A percentile compares a stretch with the other conserved stretches of the same genome.
phyloP scores from a whole-genome alignment of 2,329 filamentous ascomycete genomes.

The Verticillium isaacii region DNA sequence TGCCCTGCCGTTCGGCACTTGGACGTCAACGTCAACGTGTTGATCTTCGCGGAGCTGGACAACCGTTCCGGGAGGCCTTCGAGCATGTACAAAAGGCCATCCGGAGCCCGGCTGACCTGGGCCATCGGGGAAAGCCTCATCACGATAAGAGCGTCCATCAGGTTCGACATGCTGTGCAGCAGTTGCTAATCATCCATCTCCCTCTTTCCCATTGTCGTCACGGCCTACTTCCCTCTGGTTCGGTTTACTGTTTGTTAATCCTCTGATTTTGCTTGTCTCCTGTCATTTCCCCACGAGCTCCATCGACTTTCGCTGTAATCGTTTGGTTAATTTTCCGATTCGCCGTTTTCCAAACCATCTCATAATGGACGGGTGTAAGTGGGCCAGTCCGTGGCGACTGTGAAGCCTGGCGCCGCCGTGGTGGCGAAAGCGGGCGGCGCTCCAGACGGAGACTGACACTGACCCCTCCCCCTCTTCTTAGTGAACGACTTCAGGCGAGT shows the following conservation, averaged over 20 bases:
- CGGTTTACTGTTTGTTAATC: not conserved
- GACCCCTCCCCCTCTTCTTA: slow-evolving; percentile 19
- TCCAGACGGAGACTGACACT: not conserved
- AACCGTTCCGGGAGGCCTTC: not conserved
- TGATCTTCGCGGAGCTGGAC: not conserved
- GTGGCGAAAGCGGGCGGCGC: not conserved
- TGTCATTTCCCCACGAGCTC: not conserved
- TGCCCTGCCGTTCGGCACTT: not conserved
- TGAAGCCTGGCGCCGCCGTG: not conserved
- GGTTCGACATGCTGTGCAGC: not conserved
- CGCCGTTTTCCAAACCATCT: not conserved
- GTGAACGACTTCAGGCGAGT: slow-evolving; percentile 56
- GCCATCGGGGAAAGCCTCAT: not conserved
- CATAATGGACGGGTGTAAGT: slow-evolving; percentile 14
- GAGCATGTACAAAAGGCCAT: not conserved
- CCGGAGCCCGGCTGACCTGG: not conserved
- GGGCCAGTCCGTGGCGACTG: not conserved
- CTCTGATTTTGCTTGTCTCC: not conserved
- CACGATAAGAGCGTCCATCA: not conserved
- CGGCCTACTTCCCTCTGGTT: not conserved
- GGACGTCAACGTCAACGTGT: not conserved
- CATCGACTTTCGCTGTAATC: not conserved
- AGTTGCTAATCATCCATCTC: not conserved
- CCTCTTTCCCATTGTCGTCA: not conserved
- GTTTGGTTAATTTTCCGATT: not conserved